phyloP scores from a whole-genome alignment of 1,284 basidiomycete species.

The Stygiomarasmius scandens region DNA sequence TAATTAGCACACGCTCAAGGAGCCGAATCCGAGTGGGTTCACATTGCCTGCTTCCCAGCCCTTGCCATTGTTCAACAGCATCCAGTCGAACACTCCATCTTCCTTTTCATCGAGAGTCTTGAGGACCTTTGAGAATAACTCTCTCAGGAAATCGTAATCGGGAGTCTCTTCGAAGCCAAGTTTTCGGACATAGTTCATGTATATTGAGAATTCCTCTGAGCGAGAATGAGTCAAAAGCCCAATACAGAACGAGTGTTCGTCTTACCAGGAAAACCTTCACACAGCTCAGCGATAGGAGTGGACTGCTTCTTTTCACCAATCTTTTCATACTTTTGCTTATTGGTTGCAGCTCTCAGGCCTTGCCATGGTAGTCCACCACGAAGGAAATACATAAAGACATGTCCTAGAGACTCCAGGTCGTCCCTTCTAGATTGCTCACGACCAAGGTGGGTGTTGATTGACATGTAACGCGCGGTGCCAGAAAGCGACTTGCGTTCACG shows the following conservation, averaged over 20 bases:
- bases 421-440: slow-evolving; percentile 90
- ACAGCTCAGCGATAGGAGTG: slow-evolving; percentile 90
- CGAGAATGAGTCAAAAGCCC: slow-evolving; percentile 11
- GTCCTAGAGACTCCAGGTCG: slow-evolving; percentile 92
- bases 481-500: slow-evolving; percentile 98
- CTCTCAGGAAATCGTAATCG: slow-evolving; percentile 96
- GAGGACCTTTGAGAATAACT: slow-evolving; percentile 91
- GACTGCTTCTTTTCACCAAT: slow-evolving; percentile 98
- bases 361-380: slow-evolving; percentile 95
- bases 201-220: slow-evolving; percentile 92
- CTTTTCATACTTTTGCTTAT: slow-evolving; percentile 98
- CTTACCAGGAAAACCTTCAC: slow-evolving; percentile 95
- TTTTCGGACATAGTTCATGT: slow-evolving; percentile 97
- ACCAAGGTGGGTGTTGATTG: slow-evolving; percentile 97
- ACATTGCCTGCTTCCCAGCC: slow-evolving; percentile 86
- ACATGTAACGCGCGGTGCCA: slow-evolving; percentile 98
- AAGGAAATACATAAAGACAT: slow-evolving; percentile 99
- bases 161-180: slow-evolving; percentile 95
- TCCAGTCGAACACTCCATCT: slow-evolving; percentile 97
- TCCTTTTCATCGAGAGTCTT: slow-evolving; percentile 89
- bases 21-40: slow-evolving; percentile 26
- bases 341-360: slow-evolving; percentile 92
- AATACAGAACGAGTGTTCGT: slow-evolving; percentile 19
- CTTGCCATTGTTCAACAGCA: slow-evolving; percentile 87
- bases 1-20: slow-evolving; percentile 10